Evolutionary conservation across 1,284 basidiomycete species (phyloP).

Genomic region (Puccinia triticina): DNA sequence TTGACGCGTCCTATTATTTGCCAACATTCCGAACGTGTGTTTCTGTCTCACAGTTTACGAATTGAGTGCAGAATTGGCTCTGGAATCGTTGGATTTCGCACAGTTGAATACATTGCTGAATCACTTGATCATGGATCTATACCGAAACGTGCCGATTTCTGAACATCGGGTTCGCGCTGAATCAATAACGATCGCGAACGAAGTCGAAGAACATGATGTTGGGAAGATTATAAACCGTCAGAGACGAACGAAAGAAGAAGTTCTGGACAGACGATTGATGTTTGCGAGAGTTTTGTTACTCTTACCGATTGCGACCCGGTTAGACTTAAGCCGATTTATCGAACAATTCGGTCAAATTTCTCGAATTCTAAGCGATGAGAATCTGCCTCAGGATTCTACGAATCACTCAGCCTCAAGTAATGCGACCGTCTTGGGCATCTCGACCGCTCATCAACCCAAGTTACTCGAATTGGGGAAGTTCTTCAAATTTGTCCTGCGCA

Average conservation of each 20-base stretch:
- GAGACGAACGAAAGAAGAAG: constrained; percentile 8
- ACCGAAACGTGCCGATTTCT: constrained; percentile 12
- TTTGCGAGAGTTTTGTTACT: constrained; percentile 30
- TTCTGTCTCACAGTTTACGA: constrained; percentile 30
- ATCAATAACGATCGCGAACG: not conserved
- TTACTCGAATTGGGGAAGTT: not conserved
- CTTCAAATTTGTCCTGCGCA: constrained; percentile 17
- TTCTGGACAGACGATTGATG: constrained; percentile 17
- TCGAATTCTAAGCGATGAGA: not conserved
- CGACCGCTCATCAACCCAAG: not conserved
- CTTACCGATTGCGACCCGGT: constrained; percentile 18
- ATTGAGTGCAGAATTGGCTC: constrained; percentile 41
- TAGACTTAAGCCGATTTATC: constrained; percentile 21
- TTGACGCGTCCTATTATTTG: not conserved
- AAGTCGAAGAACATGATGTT: not conserved
- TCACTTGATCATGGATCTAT: constrained; percentile 25
- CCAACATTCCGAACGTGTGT: not conserved
- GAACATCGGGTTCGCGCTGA: not conserved
- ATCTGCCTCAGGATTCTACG: not conserved
- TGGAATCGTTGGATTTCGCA: constrained; percentile 41
- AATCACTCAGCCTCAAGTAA: not conserved
- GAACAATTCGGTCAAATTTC: constrained; percentile 16
- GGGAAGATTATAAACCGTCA: not conserved
- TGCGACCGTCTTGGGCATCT: not conserved
- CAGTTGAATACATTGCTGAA: constrained; percentile 35